These are phyloP conservation scores for Amorphotheca resinae DNA, from an alignment of 495 filamentous ascomycete genomes.

Conservation along the genomic window DNA sequence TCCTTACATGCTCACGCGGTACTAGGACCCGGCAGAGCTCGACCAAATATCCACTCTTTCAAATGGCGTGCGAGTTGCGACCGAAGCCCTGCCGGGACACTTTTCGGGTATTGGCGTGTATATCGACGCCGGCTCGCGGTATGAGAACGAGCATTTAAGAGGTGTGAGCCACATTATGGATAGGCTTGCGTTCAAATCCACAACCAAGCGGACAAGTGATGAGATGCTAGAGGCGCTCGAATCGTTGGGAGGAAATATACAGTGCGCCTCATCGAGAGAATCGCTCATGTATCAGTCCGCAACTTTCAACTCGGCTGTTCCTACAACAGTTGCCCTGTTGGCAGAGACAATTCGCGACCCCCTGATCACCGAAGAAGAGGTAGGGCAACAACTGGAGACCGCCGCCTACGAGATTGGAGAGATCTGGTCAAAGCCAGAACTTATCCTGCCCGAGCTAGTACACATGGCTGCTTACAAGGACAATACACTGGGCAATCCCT, in stretches of 20 bases:
- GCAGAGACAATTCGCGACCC: conserved; percentile 93
- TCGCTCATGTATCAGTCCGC: conserved; percentile 98
- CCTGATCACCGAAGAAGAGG: conserved; percentile 79
- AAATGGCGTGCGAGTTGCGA: conserved; percentile 91
- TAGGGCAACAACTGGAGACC: conserved; percentile 73
- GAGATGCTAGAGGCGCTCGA: conserved; percentile 81
- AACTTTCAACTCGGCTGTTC: conserved; percentile 90
- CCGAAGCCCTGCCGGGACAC: conserved; percentile 87
- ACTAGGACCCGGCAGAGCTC: conserved; percentile 75
- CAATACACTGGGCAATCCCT: conserved; percentile 89
- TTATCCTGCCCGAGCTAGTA: conserved; percentile 89
- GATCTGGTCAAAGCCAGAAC: conserved; percentile 94
- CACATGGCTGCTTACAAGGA: conserved; percentile 91
- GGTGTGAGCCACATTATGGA: conserved; percentile 96
- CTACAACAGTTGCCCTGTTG: conserved; percentile 68
- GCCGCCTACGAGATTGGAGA: conserved; percentile 92
- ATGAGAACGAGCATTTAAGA: conserved; percentile 73
- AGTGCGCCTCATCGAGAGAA: conserved; percentile 90
- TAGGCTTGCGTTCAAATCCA: conserved; percentile 92
- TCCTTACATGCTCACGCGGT: neutral
- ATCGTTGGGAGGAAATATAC: conserved; percentile 82
- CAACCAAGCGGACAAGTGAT: conserved; percentile 55
- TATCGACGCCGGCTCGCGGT: conserved; percentile 90
- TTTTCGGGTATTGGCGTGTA: conserved; percentile 96
- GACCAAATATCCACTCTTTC: conserved; percentile 81